Conservation (phyloP, 129 eudicot species). For the Tagetes patula region DNA sequence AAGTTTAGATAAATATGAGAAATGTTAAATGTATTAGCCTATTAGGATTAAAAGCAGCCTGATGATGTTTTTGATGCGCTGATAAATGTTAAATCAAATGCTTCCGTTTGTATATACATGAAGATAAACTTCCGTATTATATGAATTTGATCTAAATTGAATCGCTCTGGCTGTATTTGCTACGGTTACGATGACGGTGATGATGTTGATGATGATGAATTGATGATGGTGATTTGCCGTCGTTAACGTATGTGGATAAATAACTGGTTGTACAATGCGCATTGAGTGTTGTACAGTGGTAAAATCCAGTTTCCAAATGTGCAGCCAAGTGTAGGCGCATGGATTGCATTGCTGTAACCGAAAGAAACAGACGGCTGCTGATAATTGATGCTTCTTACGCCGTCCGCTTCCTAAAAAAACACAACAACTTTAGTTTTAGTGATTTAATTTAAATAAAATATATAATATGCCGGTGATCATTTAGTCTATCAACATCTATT, state of each 20-base stretch:
- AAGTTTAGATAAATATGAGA: neutral
- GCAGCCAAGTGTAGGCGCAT: constrained; percentile 32
- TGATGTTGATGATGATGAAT: neutral
- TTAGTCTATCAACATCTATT: too few species aligned
- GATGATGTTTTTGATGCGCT: constrained; percentile 40
- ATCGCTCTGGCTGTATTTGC: neutral
- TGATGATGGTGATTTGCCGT: neutral
- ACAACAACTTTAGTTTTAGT: too few species aligned
- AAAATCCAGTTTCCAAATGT: constrained; percentile 4
- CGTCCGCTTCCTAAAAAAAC: too few species aligned
- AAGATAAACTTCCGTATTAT: neutral
- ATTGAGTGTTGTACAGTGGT: constrained; percentile 6
- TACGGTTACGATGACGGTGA: neutral
- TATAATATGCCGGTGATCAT: too few species aligned
- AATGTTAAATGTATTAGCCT: constrained; percentile 17
- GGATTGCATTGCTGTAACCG: constrained; percentile 15
- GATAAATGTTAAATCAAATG: constrained; percentile 30
- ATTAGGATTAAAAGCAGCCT: constrained; percentile 35
- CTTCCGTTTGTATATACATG: constrained; percentile 20
- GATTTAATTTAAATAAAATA: too few species aligned
- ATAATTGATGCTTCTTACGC: too few species aligned
- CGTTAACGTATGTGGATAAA: neutral
- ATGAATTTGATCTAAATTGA: neutral
- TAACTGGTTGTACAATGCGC: constrained; percentile 15
- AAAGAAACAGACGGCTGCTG: too few species aligned